A percentile compares a stretch with the other conserved stretches of the same genome.
Conservation (phyloP, 345 rosid species). For the Carallia brachiata region DNA sequence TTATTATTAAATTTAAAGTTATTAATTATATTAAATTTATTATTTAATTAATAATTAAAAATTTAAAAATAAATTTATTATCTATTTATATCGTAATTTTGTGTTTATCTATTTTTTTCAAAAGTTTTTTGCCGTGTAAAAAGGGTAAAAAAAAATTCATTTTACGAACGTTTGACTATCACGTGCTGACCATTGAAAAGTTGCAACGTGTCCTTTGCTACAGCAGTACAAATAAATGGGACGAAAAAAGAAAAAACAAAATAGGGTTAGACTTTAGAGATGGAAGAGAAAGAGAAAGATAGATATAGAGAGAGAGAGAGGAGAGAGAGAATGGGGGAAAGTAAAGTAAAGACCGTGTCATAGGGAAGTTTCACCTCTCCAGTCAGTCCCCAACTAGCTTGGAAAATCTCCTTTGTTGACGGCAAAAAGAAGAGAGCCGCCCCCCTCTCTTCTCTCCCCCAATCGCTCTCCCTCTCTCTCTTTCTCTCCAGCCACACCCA, state of each 20-base stretch:
- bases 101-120: too few relatives aligned
- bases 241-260: background rate
- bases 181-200: background rate
- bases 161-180: background rate
- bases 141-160: too few relatives aligned
- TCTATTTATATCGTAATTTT: too few relatives aligned
- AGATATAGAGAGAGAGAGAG: too few relatives aligned
- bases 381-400: slow-evolving; percentile 32
- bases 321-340: too few relatives aligned
- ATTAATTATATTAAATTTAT: too few relatives aligned
- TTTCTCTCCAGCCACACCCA: background rate
- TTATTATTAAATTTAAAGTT: too few relatives aligned
- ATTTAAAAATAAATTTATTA: too few relatives aligned
- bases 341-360: background rate
- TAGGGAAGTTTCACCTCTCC: background rate
- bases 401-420: slow-evolving; percentile 31
- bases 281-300: too few relatives aligned
- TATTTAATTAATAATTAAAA: too few relatives aligned
- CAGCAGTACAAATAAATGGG: background rate
- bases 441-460: slow-evolving; percentile 3
- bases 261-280: background rate
- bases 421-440: slow-evolving; percentile 25
- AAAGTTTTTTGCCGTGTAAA: background rate
- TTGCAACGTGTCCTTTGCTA: background rate
- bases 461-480: background rate